A percentile compares a stretch with the other conserved stretches of the same genome.
These are phyloP conservation scores for Mortierella sp. DNA, from an alignment of 371 early-diverging fungal genomes.

Conservation along the genomic window DNA sequence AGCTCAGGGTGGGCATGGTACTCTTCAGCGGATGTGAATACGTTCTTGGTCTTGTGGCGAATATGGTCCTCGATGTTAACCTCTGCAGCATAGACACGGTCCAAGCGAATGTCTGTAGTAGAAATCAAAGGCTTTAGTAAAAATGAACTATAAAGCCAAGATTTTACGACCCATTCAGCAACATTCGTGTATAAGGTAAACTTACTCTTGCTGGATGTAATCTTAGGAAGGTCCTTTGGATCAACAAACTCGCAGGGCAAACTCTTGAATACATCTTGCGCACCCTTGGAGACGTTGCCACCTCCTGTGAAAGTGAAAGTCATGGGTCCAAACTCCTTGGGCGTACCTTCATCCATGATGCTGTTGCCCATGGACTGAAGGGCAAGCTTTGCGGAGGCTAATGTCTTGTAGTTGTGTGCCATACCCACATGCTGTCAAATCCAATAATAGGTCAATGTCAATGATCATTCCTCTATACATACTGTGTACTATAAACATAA, in stretches of 20 bases:
- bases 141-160: background rate
- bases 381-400: slow-evolving; percentile 83
- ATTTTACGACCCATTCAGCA: background rate
- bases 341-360: slow-evolving; percentile 89
- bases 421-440: slow-evolving; percentile 76
- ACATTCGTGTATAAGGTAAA: background rate
- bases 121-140: background rate
- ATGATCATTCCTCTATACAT: background rate
- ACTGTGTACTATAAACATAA: too few relatives aligned
- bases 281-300: slow-evolving; percentile 97
- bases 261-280: slow-evolving; percentile 89
- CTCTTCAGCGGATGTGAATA: slow-evolving; percentile 69
- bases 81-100: slow-evolving; percentile 81
- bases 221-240: slow-evolving; percentile 80
- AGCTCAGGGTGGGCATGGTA: slow-evolving; percentile 85
- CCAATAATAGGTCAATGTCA: background rate
- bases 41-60: slow-evolving; percentile 74
- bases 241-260: slow-evolving; percentile 94
- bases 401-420: slow-evolving; percentile 88
- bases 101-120: slow-evolving; percentile 42
- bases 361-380: slow-evolving; percentile 82
- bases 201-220: slow-evolving; percentile 77
- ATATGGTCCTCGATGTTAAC: slow-evolving; percentile 86
- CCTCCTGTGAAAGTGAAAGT: slow-evolving; percentile 93
- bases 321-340: slow-evolving; percentile 90